Evolutionary conservation across 148 eudicot species (phyloP).

Genomic region (Talinum fruticosum): DNA sequence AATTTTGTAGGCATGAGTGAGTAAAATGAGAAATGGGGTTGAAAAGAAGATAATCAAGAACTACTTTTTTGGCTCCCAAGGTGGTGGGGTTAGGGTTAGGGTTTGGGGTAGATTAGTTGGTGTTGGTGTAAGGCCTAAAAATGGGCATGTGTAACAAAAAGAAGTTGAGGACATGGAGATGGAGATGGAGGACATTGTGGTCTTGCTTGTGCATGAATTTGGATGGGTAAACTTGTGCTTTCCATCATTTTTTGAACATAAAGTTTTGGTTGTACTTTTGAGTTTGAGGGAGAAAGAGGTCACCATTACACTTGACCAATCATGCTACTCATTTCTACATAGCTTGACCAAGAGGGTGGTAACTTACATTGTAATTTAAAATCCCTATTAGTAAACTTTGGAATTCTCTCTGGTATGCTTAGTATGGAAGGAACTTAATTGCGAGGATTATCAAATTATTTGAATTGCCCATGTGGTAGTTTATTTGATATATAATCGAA

Average conservation of each 20-base stretch:
- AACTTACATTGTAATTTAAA: slow-evolving; percentile 25
- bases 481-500: too few relatives aligned
- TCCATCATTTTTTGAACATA: slow-evolving; percentile 30
- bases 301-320: slow-evolving; percentile 24
- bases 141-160: slow-evolving; percentile 25
- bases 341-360: slow-evolving; percentile 9
- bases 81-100: slow-evolving; percentile 8
- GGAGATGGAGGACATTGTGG: not conserved
- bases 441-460: too few relatives aligned
- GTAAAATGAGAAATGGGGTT: not conserved
- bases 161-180: not conserved
- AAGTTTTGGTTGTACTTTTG: slow-evolving; percentile 30
- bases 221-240: slow-evolving; percentile 37
- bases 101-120: slow-evolving; percentile 26
- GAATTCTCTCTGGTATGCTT: not conserved
- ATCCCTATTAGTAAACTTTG: not conserved
- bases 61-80: slow-evolving; percentile 18
- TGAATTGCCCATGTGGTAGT: too few relatives aligned
- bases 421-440: not conserved
- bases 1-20: slow-evolving; percentile 19
- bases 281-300: not conserved
- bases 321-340: slow-evolving; percentile 12
- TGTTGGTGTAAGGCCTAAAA: slow-evolving; percentile 27
- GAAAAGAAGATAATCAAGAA: slow-evolving; percentile 5
- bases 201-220: slow-evolving; percentile 35